Conservation (phyloP, 768 basidiomycete species). For the Psilocybe azurescens region DNA sequence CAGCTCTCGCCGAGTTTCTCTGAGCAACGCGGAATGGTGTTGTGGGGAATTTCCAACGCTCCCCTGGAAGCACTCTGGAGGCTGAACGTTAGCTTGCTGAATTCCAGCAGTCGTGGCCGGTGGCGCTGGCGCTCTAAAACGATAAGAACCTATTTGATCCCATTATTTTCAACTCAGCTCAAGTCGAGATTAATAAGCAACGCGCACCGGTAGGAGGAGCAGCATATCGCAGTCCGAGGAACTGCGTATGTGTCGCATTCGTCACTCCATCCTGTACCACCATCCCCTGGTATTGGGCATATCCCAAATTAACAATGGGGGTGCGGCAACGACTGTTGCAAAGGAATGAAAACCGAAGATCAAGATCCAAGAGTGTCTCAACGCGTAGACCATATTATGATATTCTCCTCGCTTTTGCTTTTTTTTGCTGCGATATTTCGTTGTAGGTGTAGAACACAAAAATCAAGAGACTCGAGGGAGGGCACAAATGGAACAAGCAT, state of each 20-base stretch:
- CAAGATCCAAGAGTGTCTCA: neutral
- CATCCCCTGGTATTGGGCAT: slow-evolving; percentile 46
- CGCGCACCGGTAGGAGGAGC: slow-evolving; percentile 50
- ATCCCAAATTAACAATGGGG: slow-evolving; percentile 46
- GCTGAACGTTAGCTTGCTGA: no score
- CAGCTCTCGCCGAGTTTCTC: neutral
- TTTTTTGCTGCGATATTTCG: no score
- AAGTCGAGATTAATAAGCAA: neutral
- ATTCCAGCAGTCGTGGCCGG: no score
- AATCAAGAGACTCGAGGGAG: no score
- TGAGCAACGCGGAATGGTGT: slow-evolving; percentile 32
- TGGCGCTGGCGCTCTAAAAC: no score
- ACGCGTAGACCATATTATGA: no score
- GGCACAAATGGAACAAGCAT: no score
- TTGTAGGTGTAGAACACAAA: no score
- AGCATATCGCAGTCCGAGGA: slow-evolving; percentile 54
- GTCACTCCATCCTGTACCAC: slow-evolving; percentile 20
- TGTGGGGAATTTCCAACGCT: slow-evolving; percentile 31
- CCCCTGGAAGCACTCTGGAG: slow-evolving; percentile 23
- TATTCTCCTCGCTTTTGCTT: no score
- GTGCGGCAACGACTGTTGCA: neutral
- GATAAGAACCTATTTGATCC: neutral
- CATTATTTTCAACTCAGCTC: no score
- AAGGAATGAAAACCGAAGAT: neutral
- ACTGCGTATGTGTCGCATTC: slow-evolving; percentile 38